Conservation (phyloP, 2,329 filamentous ascomycete genomes). For the Diaporthe humulicola region DNA sequence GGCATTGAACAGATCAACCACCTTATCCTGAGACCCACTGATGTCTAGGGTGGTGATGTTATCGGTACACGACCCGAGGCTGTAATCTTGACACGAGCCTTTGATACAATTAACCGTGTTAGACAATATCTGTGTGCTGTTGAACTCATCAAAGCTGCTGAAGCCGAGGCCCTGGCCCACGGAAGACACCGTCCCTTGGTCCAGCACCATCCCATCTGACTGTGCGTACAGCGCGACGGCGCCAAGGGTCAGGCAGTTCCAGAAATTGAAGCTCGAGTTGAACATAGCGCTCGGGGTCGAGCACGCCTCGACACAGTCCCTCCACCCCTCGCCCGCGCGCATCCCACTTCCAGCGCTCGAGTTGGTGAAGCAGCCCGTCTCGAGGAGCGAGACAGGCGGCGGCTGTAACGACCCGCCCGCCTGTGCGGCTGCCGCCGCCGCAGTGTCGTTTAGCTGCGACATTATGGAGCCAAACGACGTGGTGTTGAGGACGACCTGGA, state of each 20-base stretch:
- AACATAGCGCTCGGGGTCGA: slow-evolving; percentile 30
- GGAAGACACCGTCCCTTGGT: slow-evolving; percentile 5
- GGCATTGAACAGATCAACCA: slow-evolving; percentile 22
- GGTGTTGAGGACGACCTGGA: slow-evolving; percentile 36
- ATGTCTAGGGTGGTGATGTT: slow-evolving; percentile 31
- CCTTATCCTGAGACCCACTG: slow-evolving; percentile 25
- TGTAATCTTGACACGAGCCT: slow-evolving; percentile 36
- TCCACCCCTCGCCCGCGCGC: slow-evolving; percentile 19
- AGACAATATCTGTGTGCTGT: slow-evolving; percentile 29
- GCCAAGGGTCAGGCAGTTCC: slow-evolving; percentile 36
- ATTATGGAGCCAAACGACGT: slow-evolving; percentile 35
- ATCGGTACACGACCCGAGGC: slow-evolving; percentile 33
- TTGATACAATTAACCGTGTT: slow-evolving; percentile 33
- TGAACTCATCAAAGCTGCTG: slow-evolving; percentile 31
- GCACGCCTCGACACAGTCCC: slow-evolving; percentile 35
- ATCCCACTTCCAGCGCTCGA: slow-evolving; percentile 11
- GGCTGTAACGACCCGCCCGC: not conserved
- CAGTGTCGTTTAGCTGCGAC: slow-evolving; percentile 25
- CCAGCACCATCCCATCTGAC: not conserved
- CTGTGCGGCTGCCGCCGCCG: slow-evolving; percentile 1
- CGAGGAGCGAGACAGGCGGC: slow-evolving; percentile 20
- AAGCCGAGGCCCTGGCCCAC: slow-evolving; percentile 30
- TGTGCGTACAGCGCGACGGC: slow-evolving; percentile 27
- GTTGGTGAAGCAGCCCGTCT: slow-evolving; percentile 37
- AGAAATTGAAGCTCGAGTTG: slow-evolving; percentile 37